Evolutionary conservation across 139 green algal species (phyloP).

Genomic region (Cymbomonas tetramitiformis): DNA sequence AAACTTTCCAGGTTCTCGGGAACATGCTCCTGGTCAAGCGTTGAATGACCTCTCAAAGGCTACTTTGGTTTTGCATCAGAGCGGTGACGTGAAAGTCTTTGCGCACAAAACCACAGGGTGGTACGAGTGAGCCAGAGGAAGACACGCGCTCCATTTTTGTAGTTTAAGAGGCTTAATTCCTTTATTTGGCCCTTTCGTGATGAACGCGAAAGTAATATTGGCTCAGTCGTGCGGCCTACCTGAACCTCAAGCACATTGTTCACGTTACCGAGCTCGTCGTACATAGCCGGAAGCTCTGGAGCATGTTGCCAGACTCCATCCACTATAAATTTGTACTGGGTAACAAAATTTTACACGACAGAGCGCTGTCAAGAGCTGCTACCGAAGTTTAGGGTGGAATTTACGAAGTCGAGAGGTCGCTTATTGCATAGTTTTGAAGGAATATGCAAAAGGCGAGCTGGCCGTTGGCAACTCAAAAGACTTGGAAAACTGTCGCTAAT

Average conservation of each 20-base stretch:
- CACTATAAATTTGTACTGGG: slow-evolving; percentile 64
- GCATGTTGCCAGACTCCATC: slow-evolving; percentile 92
- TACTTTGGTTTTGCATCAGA: too few relatives aligned
- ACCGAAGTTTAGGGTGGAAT: not conserved
- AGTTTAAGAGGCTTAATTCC: not conserved
- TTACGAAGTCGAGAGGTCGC: too few relatives aligned
- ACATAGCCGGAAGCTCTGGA: slow-evolving; percentile 83
- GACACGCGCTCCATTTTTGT: not conserved
- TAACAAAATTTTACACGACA: too few relatives aligned
- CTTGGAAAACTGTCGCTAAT: too few relatives aligned
- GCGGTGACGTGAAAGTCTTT: too few relatives aligned
- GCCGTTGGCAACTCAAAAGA: too few relatives aligned
- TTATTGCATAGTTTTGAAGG: too few relatives aligned
- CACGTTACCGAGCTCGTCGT: slow-evolving; percentile 90
- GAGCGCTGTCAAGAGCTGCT: slow-evolving; percentile 25
- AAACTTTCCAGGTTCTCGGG: slow-evolving; percentile 86
- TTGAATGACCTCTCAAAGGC: slow-evolving; percentile 32
- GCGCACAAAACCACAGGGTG: too few relatives aligned
- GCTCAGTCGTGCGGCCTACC: too few relatives aligned
- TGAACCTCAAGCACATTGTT: slow-evolving; percentile 94
- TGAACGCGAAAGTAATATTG: too few relatives aligned
- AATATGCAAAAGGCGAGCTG: too few relatives aligned
- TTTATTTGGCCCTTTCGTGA: not conserved
- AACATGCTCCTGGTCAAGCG: slow-evolving; percentile 88
- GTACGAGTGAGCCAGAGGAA: not conserved